Conservation (phyloP, 140 eudicot genomes). For the Stevia rebaudiana region DNA sequence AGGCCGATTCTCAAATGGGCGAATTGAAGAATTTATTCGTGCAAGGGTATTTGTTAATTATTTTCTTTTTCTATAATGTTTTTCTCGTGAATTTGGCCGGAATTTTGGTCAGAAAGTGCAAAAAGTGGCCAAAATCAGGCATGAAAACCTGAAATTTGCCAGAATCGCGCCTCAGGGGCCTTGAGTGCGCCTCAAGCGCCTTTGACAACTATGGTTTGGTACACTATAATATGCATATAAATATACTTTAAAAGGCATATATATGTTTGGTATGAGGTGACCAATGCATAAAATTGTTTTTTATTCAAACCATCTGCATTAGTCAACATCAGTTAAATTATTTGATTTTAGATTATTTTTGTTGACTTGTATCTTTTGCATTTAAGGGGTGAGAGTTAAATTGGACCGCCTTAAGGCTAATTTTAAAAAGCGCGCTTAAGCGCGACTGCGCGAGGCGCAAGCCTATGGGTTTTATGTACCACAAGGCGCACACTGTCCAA, state of each 20-base stretch:
- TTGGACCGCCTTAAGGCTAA: background rate
- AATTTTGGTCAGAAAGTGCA: no score
- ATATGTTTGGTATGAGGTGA: background rate
- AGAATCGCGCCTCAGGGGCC: no score
- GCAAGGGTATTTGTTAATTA: conserved; percentile 56
- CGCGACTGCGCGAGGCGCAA: no score
- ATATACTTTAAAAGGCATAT: background rate
- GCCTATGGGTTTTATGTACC: no score
- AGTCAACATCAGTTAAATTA: background rate
- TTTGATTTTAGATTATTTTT: background rate
- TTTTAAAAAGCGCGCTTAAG: no score
- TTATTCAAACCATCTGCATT: background rate
- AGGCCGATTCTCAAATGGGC: conserved; percentile 66
- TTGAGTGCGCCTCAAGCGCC: no score
- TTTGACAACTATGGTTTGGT: background rate
- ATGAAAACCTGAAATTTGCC: no score
- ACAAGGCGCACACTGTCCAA: no score
- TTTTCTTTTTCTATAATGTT: background rate
- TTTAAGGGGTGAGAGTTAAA: background rate
- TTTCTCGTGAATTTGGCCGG: no score
- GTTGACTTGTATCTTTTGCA: background rate
- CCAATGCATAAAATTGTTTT: no score
- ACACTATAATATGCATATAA: conserved; percentile 5
- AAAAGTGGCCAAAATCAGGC: no score
- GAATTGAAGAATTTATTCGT: conserved; percentile 87